Conservation (phyloP, 805 yeast species). For the Myxozyma sirexii region DNA sequence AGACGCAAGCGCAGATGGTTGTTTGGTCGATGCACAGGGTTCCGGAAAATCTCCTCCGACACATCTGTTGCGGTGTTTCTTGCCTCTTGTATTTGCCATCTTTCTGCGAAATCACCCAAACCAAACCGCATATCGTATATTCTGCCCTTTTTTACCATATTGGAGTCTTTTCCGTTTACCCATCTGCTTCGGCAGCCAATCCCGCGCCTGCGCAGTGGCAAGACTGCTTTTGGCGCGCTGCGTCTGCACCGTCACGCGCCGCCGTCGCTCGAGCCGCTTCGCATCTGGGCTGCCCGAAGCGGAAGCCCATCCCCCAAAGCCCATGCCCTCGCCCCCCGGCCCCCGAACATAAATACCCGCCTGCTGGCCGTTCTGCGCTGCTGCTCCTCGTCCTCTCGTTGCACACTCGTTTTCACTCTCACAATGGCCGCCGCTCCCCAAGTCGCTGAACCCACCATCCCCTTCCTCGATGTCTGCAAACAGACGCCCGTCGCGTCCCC, state of each 20-base stretch:
- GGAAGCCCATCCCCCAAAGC: conserved; percentile 14
- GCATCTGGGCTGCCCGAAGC: conserved; percentile 10
- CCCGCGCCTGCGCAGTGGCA: not conserved
- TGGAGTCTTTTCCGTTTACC: too few relatives aligned
- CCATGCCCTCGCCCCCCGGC: not conserved
- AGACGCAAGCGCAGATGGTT: too few relatives aligned
- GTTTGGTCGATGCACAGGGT: too few relatives aligned
- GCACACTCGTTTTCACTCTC: not conserved
- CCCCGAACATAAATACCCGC: not conserved
- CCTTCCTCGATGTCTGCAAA: conserved; percentile 13
- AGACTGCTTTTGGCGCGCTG: not conserved
- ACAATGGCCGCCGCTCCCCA: conserved; percentile 5
- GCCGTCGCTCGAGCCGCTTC: conserved; percentile 1
- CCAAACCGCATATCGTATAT: too few relatives aligned
- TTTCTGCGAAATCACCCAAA: too few relatives aligned
- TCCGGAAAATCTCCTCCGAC: too few relatives aligned
- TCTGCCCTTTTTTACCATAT: too few relatives aligned
- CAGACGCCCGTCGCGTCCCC: conserved; percentile 23
- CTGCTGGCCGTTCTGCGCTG: not conserved
- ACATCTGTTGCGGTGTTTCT: too few relatives aligned
- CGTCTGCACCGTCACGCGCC: conserved; percentile 13
- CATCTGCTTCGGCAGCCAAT: not conserved
- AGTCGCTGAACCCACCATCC: not conserved
- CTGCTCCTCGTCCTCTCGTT: not conserved
- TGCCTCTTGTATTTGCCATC: too few relatives aligned